Percentiles rank a stretch among this genome's conserved stretches.
phyloP scores from a whole-genome alignment of 805 yeast species.

The Candida arabinofermentans region DNA sequence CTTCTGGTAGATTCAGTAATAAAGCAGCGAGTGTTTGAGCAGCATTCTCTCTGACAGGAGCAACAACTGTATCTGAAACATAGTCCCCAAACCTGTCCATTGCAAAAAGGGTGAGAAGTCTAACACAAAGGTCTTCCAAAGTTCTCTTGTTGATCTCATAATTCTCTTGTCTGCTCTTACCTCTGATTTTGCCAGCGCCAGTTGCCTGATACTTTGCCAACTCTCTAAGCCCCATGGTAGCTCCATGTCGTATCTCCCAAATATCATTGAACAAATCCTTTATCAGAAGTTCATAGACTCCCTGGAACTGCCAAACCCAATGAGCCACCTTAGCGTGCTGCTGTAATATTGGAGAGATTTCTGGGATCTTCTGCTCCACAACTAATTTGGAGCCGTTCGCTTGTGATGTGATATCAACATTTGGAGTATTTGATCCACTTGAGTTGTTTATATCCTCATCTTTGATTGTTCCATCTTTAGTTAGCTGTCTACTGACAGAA shows the following conservation, averaged over 20 bases:
- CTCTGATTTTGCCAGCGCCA: conserved; percentile 79
- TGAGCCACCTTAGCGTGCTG: conserved; percentile 70
- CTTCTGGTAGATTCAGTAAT: conserved; percentile 64
- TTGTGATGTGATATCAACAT: conserved; percentile 62
- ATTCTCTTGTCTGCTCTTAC: conserved; percentile 59
- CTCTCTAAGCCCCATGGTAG: conserved; percentile 89
- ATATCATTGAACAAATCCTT: conserved; percentile 76
- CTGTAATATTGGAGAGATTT: conserved; percentile 61
- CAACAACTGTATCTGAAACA: conserved; percentile 95
- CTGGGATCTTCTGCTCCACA: conserved; percentile 70
- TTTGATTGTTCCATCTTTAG: conserved; percentile 35
- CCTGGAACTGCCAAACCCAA: conserved; percentile 91
- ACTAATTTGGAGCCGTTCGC: conserved; percentile 78
- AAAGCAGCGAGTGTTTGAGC: conserved; percentile 93
- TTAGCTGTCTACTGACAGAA: conserved; percentile 55
- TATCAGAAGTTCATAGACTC: conserved; percentile 77
- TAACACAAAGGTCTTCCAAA: conserved; percentile 82
- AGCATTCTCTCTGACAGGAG: conserved; percentile 95
- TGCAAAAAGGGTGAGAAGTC: conserved; percentile 82
- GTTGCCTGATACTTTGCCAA: conserved; percentile 75
- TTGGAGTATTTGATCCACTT: conserved; percentile 24
- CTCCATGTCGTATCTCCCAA: conserved; percentile 97
- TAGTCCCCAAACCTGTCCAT: conserved; percentile 95
- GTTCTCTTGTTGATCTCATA: conserved; percentile 59
- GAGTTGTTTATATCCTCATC: conserved; percentile 13